Base-by-base conservation (phyloP, 106 monocot genomes). In the Phalaenopsis equestris region DNA sequence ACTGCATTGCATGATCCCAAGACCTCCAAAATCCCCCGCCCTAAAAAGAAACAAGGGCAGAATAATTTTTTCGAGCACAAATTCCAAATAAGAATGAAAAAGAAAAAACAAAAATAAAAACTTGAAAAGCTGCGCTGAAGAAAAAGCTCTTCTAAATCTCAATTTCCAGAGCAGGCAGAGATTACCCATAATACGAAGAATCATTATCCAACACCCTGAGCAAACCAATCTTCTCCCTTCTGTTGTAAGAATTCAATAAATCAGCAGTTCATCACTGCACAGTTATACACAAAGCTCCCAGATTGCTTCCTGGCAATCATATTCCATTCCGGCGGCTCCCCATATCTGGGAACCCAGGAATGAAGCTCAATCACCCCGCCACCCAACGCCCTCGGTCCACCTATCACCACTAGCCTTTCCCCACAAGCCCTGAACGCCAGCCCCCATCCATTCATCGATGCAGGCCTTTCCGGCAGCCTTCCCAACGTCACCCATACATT, bases 391-490 rank as follows among this genome's bases (percentile, higher is more conserved):
- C 93, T 77, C 5, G 88, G 87, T 76, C 93, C 93, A 70, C 93
- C 93, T 76, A 93, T 91, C 42, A 93, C 92, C 43, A 95, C 81
- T 55, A 95, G 83, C 16, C 83, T 76, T 2, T 95, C 92, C 24
- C 95, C 92, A 74, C 95, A 95, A 3, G 90, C 95, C 82, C 92
- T 73, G 52, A 95, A 95, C 7, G 95, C 95, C 77, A 95, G 82
- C 18, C 95, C 95, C 95, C 92, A 92, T 10, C 95, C 95, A 81
- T 95, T 92, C 79, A 95, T 82, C 5, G 92, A 90, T 39, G 82
- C 89, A 14, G 95, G 87, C 82, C 95, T 83, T 83, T 95, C 95
- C 1, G 95, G 95, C 84, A 95, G 58, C 76, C 79, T 87, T 18
- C 95, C 95, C 5, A 95, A 77, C 48, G 84, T 89, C 17, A 86